Base-by-base conservation (phyloP, 1,284 basidiomycete genomes). In the Inonotus obliquus region DNA sequence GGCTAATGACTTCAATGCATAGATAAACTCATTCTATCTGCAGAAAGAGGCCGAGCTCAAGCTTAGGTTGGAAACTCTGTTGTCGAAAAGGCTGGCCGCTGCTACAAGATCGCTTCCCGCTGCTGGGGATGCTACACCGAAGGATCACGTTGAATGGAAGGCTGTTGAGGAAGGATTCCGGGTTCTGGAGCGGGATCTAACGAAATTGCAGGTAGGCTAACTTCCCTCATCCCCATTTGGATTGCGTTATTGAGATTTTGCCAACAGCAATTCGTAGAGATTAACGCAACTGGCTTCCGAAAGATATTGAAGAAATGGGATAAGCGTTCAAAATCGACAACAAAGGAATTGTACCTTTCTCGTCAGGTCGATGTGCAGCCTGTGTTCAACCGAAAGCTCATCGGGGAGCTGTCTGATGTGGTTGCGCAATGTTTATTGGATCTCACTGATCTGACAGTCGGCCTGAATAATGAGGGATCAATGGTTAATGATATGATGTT, bases 231-330 rank as follows among this genome's bases (percentile, higher is more conserved):
- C 45, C 54, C 29, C 45, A 32, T 41, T 32, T 21, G 27, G 51
- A 51, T 54, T 48, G 23, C 17, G 2, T 35, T 51, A 64, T 62
- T 67, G 69, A 65, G 60, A 61, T 59, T 11, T 37, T 21, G 57
- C 65, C 45, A 68, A 67, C 73, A 96, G 92, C 91, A 94, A 83
- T 99, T 97, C 71, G 89, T 99, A 68, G 97, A 99, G 75, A 92
- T 98, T 71, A 99, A 99, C 73, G 97, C 93, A 1, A 96, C 89
- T 2, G 97, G 96, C 1, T 99, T 99, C 75, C 86, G 96, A 57
- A 99, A 99, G 75, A 99, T 99, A 59, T 76, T 98, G 65, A 99
- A 99, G 71, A 99, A 99, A 73, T 99, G 95, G 85, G 97, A 99
- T 77, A 99, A 99, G 76, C 85, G 93, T 60, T 95, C 92, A 44